Evolutionary conservation across 495 filamentous ascomycete species (phyloP), one percentile per base, ranked within the genome.

Genomic region (Aspergillus wentii): DNA sequence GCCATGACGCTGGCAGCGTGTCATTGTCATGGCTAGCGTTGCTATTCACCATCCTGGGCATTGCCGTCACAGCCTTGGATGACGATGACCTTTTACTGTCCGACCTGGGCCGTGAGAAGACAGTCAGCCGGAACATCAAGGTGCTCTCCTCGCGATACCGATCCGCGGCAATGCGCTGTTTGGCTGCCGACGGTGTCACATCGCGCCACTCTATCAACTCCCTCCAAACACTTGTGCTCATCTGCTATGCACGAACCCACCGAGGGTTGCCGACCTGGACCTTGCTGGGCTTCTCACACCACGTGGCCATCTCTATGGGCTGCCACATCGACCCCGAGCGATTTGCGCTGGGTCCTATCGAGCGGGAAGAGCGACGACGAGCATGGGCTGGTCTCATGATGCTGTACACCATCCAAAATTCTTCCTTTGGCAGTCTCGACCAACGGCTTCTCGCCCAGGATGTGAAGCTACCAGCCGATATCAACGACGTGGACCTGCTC

Each of bases 321-420:
- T 70, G 67, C 29, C 69, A 74, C 38, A 50, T 70, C 15, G 70
- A 74, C 25, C 66, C 65, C n/a, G 61, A 60, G 16, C 50, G 54
- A 20, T 70, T 72, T 20, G 41, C 43, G 5, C 54, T 74, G 0
- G 60, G 61, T 8, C 46, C 57, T 3, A 63, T 74, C 14, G 66
- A 71, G 43, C 62, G 61, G 4, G 68, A 74, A 41, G 66, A 72
- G 30, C 56, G 69, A 15, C 55, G 70, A 15, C 64, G 67, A 8
- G 66, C 59, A 17, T 72, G 68, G 68, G 59, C 62, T 13, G 68
- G 68, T 5, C 30, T 71, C 5, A 66, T 59, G 47, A 67, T 63
- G 54, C 50, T 71, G 4, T 69, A 66, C 25, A 69, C 52, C 3
- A 58, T 59, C 15, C 70, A 74, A 35, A 68, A 69, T 22, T 53